A percentile compares a stretch with the other conserved stretches of the same genome.
These are phyloP conservation scores for Trichophyton verrucosum DNA, from an alignment of 2,329 filamentous ascomycete genomes.

Conservation along the genomic window DNA sequence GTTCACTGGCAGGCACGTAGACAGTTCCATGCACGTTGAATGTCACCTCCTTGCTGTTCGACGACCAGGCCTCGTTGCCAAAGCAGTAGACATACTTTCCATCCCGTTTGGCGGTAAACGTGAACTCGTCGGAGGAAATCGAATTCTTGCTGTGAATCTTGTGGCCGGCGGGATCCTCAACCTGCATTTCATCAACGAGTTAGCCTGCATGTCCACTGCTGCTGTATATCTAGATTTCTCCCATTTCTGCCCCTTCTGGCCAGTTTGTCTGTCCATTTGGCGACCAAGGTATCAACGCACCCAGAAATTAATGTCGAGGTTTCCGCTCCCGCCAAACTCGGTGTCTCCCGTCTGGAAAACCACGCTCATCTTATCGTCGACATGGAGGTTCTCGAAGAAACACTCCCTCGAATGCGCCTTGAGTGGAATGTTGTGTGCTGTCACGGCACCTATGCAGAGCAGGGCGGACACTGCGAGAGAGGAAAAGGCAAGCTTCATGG, in stretches of 20 bases:
- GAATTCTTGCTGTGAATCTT: constrained; percentile 70
- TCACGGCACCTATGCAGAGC: constrained; percentile 45
- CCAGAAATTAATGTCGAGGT: constrained; percentile 96
- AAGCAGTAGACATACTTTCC: constrained; percentile 96
- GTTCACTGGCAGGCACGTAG: constrained; percentile 82
- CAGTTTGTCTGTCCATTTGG: background rate
- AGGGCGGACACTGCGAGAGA: constrained; percentile 41
- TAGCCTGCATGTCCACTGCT: background rate
- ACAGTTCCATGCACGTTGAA: constrained; percentile 99
- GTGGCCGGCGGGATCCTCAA: constrained; percentile 63
- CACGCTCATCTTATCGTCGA: constrained; percentile 95
- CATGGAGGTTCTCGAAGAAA: constrained; percentile 88
- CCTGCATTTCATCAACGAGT: constrained; percentile 34
- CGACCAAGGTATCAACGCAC: constrained; percentile 42
- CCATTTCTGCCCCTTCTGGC: background rate
- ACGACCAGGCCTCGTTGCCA: constrained; percentile 96
- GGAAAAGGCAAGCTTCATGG: constrained; percentile 32
- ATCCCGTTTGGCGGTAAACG: constrained; percentile 72
- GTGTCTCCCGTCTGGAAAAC: constrained; percentile 96
- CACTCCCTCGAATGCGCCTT: constrained; percentile 89
- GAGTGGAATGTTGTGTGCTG: constrained; percentile 92
- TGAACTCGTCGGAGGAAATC: constrained; percentile 83
- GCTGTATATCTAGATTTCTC: background rate
- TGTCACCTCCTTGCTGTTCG: constrained; percentile 91
- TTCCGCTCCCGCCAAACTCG: constrained; percentile 88